Conservation (phyloP, 108 stramenopile genomes). For the Cylindrotheca fusiformis region DNA sequence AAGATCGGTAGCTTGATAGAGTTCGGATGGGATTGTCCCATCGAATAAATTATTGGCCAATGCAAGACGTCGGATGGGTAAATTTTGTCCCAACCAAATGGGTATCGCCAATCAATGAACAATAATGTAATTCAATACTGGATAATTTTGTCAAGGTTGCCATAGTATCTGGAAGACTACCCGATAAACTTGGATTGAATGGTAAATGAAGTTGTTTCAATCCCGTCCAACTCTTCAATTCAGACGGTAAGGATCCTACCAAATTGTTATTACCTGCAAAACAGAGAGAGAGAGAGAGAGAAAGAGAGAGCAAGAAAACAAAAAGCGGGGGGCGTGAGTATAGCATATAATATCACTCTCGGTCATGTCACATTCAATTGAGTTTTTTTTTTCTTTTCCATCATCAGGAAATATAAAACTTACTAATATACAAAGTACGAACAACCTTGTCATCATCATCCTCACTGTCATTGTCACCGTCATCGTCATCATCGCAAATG, state of each 20-base stretch:
- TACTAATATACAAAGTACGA: slow-evolving; percentile 1
- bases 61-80: slow-evolving; percentile 4
- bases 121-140: slow-evolving; percentile 17
- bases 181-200: slow-evolving; percentile 8
- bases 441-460: neutral
- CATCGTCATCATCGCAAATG: neutral
- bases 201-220: slow-evolving; percentile 5
- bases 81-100: neutral
- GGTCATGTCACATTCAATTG: too few species aligned
- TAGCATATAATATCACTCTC: neutral
- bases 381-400: neutral
- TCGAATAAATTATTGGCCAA: neutral
- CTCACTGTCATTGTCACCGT: neutral
- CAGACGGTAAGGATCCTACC: slow-evolving; percentile 4
- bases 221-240: slow-evolving; percentile 15
- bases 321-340: neutral
- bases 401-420: neutral
- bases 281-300: neutral
- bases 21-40: neutral
- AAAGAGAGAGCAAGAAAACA: neutral
- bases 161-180: neutral
- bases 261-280: too few species aligned
- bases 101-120: slow-evolving; percentile 15
- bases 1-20: slow-evolving; percentile 12
- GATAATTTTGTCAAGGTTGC: neutral